A percentile compares a stretch with the other conserved stretches of the same genome.
Conservation (phyloP, 208 protist species). For the Porcisia hertigi region DNA sequence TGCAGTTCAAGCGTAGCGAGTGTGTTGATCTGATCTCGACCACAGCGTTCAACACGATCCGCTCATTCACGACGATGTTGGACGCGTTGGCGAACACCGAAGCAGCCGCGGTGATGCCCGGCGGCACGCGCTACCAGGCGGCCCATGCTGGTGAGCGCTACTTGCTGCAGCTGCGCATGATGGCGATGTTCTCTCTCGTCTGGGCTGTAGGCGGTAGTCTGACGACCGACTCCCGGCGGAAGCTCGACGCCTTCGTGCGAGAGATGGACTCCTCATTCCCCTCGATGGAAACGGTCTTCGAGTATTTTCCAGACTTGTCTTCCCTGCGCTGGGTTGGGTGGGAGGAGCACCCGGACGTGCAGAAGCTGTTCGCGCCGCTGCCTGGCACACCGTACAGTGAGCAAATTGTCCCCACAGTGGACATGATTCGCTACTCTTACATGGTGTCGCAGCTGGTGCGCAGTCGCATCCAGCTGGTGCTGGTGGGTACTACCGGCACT, state of each 20-base stretch:
- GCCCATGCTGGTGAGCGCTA: slow-evolving; percentile 89
- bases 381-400: slow-evolving; percentile 93
- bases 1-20: slow-evolving; percentile 82
- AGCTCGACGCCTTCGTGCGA: slow-evolving; percentile 93
- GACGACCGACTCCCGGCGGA: slow-evolving; percentile 91
- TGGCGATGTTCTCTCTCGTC: slow-evolving; percentile 96
- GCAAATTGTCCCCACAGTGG: slow-evolving; percentile 97
- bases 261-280: slow-evolving; percentile 96
- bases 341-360: slow-evolving; percentile 92
- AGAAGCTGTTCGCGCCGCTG: slow-evolving; percentile 82
- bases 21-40: slow-evolving; percentile 92
- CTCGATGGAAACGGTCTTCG: slow-evolving; percentile 96
- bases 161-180: slow-evolving; percentile 91
- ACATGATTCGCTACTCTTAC: slow-evolving; percentile 96
- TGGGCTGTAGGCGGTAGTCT: slow-evolving; percentile 95
- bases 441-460: slow-evolving; percentile 91
- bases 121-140: slow-evolving; percentile 65
- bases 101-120: slow-evolving; percentile 71
- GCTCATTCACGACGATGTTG: slow-evolving; percentile 95
- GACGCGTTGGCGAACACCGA: slow-evolving; percentile 93
- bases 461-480: slow-evolving; percentile 86
- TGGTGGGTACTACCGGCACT: slow-evolving; percentile 96
- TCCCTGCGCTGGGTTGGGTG: slow-evolving; percentile 92
- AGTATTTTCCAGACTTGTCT: slow-evolving; percentile 95
- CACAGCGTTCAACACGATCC: slow-evolving; percentile 86